Evolutionary conservation across 352 stramenopile genomes (phyloP).

Genomic region (Elongisporangium senticosum): DNA sequence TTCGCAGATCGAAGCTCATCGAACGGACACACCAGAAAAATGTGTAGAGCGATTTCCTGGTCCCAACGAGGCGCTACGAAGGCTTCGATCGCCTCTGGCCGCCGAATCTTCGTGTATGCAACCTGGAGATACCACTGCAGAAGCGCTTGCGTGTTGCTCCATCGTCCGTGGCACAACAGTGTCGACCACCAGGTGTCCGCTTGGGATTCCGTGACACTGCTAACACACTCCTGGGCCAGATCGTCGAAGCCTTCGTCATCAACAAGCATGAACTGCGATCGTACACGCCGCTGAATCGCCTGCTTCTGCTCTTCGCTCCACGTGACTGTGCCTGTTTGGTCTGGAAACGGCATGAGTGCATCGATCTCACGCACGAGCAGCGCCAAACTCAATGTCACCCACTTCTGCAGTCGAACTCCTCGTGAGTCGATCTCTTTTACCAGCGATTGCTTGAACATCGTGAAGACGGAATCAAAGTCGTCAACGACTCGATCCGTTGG

Average conservation of each 20-base stretch:
- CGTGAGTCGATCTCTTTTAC: constrained; percentile 14
- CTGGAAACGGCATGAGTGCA: neutral
- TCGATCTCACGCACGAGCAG: neutral
- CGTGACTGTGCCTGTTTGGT: constrained; percentile 4
- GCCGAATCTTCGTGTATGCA: constrained; percentile 34
- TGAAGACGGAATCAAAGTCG: constrained; percentile 19
- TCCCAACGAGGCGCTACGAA: constrained; percentile 35
- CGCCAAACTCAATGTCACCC: neutral
- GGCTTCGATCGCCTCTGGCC: constrained; percentile 21
- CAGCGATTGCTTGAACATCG: constrained; percentile 29
- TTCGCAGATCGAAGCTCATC: constrained; percentile 35
- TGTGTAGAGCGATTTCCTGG: constrained; percentile 25
- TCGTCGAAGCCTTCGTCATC: neutral
- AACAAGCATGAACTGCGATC: constrained; percentile 24
- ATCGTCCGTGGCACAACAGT: constrained; percentile 44
- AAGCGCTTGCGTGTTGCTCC: constrained; percentile 24
- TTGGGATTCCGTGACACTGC: neutral
- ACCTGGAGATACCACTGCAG: constrained; percentile 49
- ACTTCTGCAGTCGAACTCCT: neutral
- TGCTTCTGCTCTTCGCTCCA: constrained; percentile 39
- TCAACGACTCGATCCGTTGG: constrained; percentile 18
- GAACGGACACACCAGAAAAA: constrained; percentile 63
- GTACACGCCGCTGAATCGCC: constrained; percentile 28
- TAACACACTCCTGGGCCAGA: neutral
- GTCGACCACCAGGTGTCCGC: constrained; percentile 24